Conservation (phyloP, 179 eudicot species). For the Actinidia chinensis region DNA sequence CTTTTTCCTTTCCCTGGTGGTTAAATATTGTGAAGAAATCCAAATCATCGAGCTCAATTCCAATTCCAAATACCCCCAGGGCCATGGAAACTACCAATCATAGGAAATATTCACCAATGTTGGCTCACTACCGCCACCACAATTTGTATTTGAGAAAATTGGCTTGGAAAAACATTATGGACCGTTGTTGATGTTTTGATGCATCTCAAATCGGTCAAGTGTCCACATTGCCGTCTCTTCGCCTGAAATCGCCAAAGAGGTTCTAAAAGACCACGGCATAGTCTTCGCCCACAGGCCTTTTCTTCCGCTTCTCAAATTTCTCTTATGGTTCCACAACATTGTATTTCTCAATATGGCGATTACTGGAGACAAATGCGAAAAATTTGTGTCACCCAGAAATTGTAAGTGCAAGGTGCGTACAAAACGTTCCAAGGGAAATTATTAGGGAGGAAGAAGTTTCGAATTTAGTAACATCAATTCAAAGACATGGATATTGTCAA, state of each 20-base stretch:
- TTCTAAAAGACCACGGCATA: background rate
- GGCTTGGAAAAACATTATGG: slow-evolving; percentile 16
- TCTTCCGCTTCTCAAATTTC: too few relatives aligned
- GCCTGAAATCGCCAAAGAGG: slow-evolving; percentile 9
- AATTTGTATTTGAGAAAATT: background rate
- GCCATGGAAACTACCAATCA: too few relatives aligned
- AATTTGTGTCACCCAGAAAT: slow-evolving; percentile 12
- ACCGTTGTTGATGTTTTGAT: too few relatives aligned
- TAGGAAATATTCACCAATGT: slow-evolving; percentile 18
- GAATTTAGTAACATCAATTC: slow-evolving; percentile 5
- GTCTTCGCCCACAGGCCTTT: too few relatives aligned
- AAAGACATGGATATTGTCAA: background rate
- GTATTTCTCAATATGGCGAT: background rate
- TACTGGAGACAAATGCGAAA: slow-evolving; percentile 17
- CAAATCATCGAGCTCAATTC: too few relatives aligned
- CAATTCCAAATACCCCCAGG: too few relatives aligned
- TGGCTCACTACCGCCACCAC: slow-evolving; percentile 5
- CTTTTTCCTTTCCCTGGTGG: too few relatives aligned
- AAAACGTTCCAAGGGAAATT: background rate
- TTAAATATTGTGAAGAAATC: too few relatives aligned
- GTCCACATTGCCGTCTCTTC: slow-evolving; percentile 13
- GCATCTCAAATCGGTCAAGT: slow-evolving; percentile 14
- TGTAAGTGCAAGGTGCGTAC: background rate
- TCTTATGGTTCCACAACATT: background rate
- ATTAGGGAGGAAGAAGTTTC: slow-evolving; percentile 15